Evolutionary conservation across 2,329 filamentous ascomycete genomes (phyloP), one percentile per base, ranked within the genome.

Genomic region (Sphaerulina populicola): DNA sequence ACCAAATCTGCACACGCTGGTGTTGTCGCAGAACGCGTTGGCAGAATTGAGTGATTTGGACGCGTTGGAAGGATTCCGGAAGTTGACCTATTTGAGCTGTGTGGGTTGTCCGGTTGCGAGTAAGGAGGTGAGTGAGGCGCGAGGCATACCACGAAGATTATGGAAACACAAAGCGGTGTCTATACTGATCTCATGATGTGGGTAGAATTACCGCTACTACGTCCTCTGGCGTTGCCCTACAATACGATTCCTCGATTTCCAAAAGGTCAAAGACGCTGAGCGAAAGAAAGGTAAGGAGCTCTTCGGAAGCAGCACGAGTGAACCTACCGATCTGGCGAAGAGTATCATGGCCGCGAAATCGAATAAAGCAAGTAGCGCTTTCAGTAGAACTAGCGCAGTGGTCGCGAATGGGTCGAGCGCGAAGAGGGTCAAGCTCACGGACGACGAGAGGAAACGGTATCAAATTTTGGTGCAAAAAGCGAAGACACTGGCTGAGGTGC

Each of bases 141-240:
- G 23, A 27, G 23, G 23, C 23, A 27, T 27, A 27, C 12, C 8
- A 27, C n/a, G 11, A 5, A 23, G n/a, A 8, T 12, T 1, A n/a
- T 7, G 8, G 10, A 40, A 12, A 12, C 7, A 9, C 10, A 12
- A 30, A 12, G 15, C 40, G 12, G 2, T 27, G 29, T 10, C 10
- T 11, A n/a, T 4, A 29, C 36, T 48, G 51, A 51, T 29, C 2
- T 27, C 5, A 27, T 4, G 36, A 35, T 27, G 29, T 18, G 42
- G n/a, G 31, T 55, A 96, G 88, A 75, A 96, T 71, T 98, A 97
- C 73, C 85, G 93, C 47, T 85, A 85, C 68, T 98, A 88, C 85
- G 74, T 95, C 27, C 79, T 98, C 54, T 96, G 87, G 85, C 81
- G 84, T 57, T 88, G 86, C 66, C 89, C 88, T 1, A 78, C 77